Base-by-base conservation (phyloP, 2,329 filamentous ascomycete genomes). In the Penicillium rolfsii region DNA sequence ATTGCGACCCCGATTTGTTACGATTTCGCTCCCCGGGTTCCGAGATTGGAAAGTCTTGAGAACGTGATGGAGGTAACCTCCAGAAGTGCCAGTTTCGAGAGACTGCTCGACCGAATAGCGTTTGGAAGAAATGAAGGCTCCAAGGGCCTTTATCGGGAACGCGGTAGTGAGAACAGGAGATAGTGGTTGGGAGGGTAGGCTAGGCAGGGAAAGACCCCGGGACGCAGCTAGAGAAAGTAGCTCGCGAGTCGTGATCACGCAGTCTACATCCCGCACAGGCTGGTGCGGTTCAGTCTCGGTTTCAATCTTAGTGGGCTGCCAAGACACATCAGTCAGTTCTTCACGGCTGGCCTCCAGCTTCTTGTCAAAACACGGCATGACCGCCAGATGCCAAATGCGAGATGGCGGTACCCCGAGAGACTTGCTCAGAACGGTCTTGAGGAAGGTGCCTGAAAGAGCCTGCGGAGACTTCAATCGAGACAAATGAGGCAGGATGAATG, bases 361-460 rank as follows among this genome's bases (percentile, higher is more conserved):
- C 82, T 99, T 99, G 77, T 99, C 95, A 76, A 99, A 98, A 76
- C 95, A 99, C 22, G 95, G 95, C 95, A 99, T 99, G 49, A 99
- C 84, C 12, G 94, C 92, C 56, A 98, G 78, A 76, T 98, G 94
- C 91, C 94, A 99, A 74, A 99, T 93, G 67, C 88, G 87, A 64
- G 89, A 87, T 0, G 93, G 90, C 0, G 89, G 77, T 52, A 97
- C 87, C 36, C 86, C 86, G 63, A 93, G 84, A 55, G 81, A 84
- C 67, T 86, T 87, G 76, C 90, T 92, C 38, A 99, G 80, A 0
- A 90, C 86, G 0, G 92, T 94, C 78, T 99, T 99, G 58, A 99
- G 76, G 45, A 98, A 83, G 0, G 93, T 97, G 12, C 95, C 95
- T 65, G 91, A 90, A 55, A 99, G 79, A 28, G 95, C 94, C 77